A percentile compares a stretch with the other conserved stretches of the same genome.
Conservation (phyloP, 2,329 filamentous ascomycete species). For the Hirsutella minnesotensis region DNA sequence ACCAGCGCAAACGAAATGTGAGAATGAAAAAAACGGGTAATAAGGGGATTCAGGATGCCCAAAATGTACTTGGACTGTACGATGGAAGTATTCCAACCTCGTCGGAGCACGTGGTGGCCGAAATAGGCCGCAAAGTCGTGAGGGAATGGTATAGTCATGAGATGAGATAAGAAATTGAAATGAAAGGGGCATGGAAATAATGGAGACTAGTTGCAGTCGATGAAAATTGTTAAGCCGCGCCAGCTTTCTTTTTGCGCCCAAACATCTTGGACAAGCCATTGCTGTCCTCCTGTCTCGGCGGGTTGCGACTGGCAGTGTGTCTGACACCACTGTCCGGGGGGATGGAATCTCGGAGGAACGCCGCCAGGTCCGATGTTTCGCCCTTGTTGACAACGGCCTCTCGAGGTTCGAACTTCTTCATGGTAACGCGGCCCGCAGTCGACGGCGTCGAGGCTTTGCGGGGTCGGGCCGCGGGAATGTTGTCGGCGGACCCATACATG, state of each 20-base stretch:
- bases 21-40: background rate
- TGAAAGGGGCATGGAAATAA: background rate
- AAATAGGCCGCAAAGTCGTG: background rate
- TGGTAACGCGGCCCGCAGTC: slow-evolving; percentile 30
- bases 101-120: background rate
- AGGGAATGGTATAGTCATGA: background rate
- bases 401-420: slow-evolving; percentile 47
- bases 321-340: slow-evolving; percentile 33
- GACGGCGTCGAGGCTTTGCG: slow-evolving; percentile 13
- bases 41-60: no score
- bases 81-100: background rate
- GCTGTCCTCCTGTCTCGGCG: slow-evolving; percentile 23
- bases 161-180: background rate
- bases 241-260: slow-evolving; percentile 35
- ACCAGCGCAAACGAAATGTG: background rate
- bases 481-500: slow-evolving; percentile 23
- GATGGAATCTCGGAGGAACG: slow-evolving; percentile 58
- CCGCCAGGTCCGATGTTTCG: slow-evolving; percentile 57
- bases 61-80: background rate
- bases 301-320: slow-evolving; percentile 6
- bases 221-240: slow-evolving; percentile 13
- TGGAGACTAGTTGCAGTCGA: background rate
- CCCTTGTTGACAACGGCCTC: slow-evolving; percentile 37
- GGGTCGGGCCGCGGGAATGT: slow-evolving; percentile 7
- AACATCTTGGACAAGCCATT: slow-evolving; percentile 36